Evolutionary conservation across 768 basidiomycete genomes (phyloP), one percentile per base, ranked within the genome.

Genomic region (Leucocoprinus sp.): DNA sequence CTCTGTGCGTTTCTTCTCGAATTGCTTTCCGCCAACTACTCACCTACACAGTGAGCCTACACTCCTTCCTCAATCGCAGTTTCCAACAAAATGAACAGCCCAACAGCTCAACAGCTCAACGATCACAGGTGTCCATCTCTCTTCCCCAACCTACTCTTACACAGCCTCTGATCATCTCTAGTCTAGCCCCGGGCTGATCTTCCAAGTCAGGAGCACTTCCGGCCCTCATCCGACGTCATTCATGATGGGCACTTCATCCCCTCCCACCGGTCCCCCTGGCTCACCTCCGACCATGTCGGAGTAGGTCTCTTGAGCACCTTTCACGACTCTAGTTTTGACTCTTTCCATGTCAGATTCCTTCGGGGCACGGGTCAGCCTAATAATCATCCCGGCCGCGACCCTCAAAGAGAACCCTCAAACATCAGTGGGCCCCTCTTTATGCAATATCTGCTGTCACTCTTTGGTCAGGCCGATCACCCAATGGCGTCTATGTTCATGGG

Each of bases 361-460:
- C 50, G 57, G 8, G 36, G 54, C 6, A 49, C 48, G 31, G 31
- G 31, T n/a, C 24, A 3, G n/a, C 39, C 54, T 54, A 5, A 14
- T 9, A 26, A 9, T 23, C 11, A 26, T 26, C 9, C n/a, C 15
- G 26, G n/a, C 39, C 18, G 41, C 61, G 64, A 50, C 11, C 60
- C 59, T 5, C 63, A n/a, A n/a, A n/a, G 63, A 29, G 57, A 55
- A 27, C 59, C 56, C 28, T 52, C 57, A 12, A 57, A 60, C 28
- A 84, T 85, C 31, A 68, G 71, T 14, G 81, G 81, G 2, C 69
- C 74, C 5, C 52, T 84, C 21, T 79, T 88, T 78, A 75, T 79
- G 0, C 84, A 85, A 54, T 88, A 88, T 60, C 64, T 89, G 2
- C 67, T 84, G 60, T 66, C 80, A 2, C 59, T 87, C 48, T 67